These are phyloP conservation scores for Quercus glauca DNA, from an alignment of 306 rosid species.

Conservation along the genomic window DNA sequence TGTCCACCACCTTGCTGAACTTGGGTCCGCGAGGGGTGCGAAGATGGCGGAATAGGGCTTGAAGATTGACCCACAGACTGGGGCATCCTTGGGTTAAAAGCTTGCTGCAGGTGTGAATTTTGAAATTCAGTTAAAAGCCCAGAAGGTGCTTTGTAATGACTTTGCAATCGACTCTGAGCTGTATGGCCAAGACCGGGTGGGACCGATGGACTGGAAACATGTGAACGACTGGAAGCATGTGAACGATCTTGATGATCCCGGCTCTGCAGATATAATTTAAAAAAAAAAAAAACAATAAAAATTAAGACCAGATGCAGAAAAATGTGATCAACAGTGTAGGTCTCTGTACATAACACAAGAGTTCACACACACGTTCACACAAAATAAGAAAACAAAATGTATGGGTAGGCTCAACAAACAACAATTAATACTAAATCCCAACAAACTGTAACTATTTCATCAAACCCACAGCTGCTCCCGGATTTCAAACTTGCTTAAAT, in stretches of 20 bases:
- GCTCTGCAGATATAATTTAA: conserved; percentile 45
- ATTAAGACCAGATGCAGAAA: background rate
- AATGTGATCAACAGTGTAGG: background rate
- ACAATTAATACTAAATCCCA: background rate
- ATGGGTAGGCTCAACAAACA: background rate
- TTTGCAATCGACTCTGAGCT: conserved; percentile 36
- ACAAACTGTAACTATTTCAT: background rate
- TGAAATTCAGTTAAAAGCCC: conserved; percentile 19
- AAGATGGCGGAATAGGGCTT: conserved; percentile 18
- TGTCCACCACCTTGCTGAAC: conserved; percentile 44
- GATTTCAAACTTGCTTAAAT: background rate
- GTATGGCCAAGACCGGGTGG: background rate
- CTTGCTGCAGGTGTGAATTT: conserved; percentile 65
- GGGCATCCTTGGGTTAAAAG: conserved; percentile 35
- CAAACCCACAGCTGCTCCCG: background rate
- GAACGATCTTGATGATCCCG: conserved; percentile 34
- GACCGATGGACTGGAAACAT: background rate
- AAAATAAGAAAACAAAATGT: background rate
- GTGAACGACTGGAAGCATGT: conserved; percentile 2
- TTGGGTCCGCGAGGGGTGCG: conserved; percentile 22
- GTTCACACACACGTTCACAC: background rate
- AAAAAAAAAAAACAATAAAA: background rate
- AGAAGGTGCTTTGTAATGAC: conserved; percentile 18
- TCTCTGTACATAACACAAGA: background rate
- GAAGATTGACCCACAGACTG: conserved; percentile 27